phyloP scores from a whole-genome alignment of 2,329 filamentous ascomycete species.

The Thelonectria blattea region DNA sequence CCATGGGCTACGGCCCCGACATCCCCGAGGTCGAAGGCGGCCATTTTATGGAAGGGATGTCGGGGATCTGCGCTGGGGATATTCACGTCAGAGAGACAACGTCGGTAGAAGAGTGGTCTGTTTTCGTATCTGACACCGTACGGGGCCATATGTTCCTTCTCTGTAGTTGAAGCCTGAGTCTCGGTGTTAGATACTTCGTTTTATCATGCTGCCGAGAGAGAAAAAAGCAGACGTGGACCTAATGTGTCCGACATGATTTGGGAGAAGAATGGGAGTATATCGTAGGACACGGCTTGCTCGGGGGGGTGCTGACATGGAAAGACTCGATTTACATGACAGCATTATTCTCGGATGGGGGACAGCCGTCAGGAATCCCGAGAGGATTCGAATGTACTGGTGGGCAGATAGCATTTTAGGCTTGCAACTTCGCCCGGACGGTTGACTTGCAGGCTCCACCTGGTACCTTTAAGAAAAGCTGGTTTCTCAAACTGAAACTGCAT shows the following conservation, averaged over 20 bases:
- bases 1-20: conserved; percentile 68
- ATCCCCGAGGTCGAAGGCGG: conserved; percentile 73
- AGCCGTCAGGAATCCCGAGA: too few relatives aligned
- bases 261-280: background rate
- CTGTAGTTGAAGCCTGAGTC: conserved; percentile 50
- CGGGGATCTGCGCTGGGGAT: conserved; percentile 59
- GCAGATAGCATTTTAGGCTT: too few relatives aligned
- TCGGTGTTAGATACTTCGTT: conserved; percentile 47
- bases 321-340: background rate
- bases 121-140: conserved; percentile 66
- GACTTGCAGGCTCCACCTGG: too few relatives aligned
- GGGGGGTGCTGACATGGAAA: too few relatives aligned
- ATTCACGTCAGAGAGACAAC: conserved; percentile 63
- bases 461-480: too few relatives aligned
- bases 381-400: too few relatives aligned
- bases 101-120: conserved; percentile 61
- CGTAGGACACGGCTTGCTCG: too few relatives aligned
- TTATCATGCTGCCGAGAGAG: conserved; percentile 12
- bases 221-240: conserved; percentile 23
- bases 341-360: background rate
- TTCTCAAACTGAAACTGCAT: too few relatives aligned
- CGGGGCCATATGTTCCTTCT: conserved; percentile 64
- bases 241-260: background rate
- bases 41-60: conserved; percentile 68
- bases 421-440: too few relatives aligned